These are phyloP conservation scores for Entonaema liquescens DNA, from an alignment of 495 filamentous ascomycete genomes.

Conservation along the genomic window DNA sequence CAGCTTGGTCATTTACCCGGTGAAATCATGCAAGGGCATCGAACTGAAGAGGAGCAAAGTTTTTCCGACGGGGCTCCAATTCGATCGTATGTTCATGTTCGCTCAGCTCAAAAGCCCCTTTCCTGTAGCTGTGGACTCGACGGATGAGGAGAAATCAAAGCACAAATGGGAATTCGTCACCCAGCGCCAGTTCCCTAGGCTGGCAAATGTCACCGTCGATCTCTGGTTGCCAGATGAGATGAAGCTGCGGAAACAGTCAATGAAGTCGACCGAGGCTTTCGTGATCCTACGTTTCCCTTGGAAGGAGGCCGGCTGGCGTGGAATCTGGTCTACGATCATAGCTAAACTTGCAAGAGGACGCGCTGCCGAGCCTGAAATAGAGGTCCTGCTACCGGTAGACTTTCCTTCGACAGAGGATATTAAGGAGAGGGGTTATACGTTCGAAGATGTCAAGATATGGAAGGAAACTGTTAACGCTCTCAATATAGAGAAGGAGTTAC, in stretches of 20 bases:
- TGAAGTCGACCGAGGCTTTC: constrained; percentile 60
- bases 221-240: constrained; percentile 79
- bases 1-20: constrained; percentile 84
- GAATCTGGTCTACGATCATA: constrained; percentile 48
- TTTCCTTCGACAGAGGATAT: constrained; percentile 64
- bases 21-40: constrained; percentile 87
- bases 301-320: constrained; percentile 55
- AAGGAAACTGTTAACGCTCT: constrained; percentile 73
- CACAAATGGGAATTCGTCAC: constrained; percentile 83
- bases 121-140: constrained; percentile 49
- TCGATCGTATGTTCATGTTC: constrained; percentile 87
- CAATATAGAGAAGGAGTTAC: constrained; percentile 61
- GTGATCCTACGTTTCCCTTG: constrained; percentile 70
- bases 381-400: constrained; percentile 71
- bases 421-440: constrained; percentile 63
- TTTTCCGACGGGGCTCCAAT: constrained; percentile 75
- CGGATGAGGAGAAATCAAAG: constrained; percentile 54
- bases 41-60: constrained; percentile 74
- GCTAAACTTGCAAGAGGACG: constrained; percentile 58
- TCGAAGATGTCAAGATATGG: constrained; percentile 78
- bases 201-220: constrained; percentile 79
- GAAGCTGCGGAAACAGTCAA: constrained; percentile 54
- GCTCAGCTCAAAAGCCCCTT: constrained; percentile 70
- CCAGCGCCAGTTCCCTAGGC: constrained; percentile 73
- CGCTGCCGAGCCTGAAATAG: constrained; percentile 55